A percentile compares a stretch with the other conserved stretches of the same genome.
Conservation (phyloP, 192 early-diverging fungal genomes). For the Rhizoclosmatium globosum region DNA sequence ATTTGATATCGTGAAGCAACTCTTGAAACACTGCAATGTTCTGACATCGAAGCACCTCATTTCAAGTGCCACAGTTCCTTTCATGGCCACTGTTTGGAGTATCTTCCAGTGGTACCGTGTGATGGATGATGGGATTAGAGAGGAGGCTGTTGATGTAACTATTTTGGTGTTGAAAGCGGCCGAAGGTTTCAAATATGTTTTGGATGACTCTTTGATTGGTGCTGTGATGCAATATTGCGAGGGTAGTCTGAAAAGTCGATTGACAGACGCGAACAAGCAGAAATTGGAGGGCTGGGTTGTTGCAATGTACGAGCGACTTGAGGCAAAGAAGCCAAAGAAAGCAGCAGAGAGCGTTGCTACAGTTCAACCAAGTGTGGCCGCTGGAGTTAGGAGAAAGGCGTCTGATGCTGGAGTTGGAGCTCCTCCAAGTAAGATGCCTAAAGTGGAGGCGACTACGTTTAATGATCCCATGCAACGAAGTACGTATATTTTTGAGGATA, state of each 20-base stretch:
- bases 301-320: constrained; percentile 1
- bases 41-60: constrained; percentile 10
- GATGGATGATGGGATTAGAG: constrained; percentile 28
- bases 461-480: constrained; percentile 10
- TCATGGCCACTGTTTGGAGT: constrained; percentile 24
- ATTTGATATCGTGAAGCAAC: constrained; percentile 6
- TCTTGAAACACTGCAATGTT: constrained; percentile 7
- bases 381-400: constrained; percentile 14
- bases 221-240: not conserved
- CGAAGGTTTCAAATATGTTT: constrained; percentile 1
- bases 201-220: constrained; percentile 25
- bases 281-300: constrained; percentile 20
- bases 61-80: not conserved
- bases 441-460: not conserved
- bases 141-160: constrained; percentile 24
- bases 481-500: constrained; percentile 1
- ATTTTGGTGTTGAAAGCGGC: constrained; percentile 12
- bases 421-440: constrained; percentile 1
- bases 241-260: constrained; percentile 27
- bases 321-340: constrained; percentile 20
- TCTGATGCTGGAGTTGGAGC: not conserved
- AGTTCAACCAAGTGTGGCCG: not conserved
- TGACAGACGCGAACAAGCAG: constrained; percentile 14
- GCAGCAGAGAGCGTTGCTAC: not conserved
- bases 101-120: constrained; percentile 41